Evolutionary conservation across 805 yeast genomes (phyloP), one percentile per base, ranked within the genome.

Genomic region (Yarrowia phangngaensis): DNA sequence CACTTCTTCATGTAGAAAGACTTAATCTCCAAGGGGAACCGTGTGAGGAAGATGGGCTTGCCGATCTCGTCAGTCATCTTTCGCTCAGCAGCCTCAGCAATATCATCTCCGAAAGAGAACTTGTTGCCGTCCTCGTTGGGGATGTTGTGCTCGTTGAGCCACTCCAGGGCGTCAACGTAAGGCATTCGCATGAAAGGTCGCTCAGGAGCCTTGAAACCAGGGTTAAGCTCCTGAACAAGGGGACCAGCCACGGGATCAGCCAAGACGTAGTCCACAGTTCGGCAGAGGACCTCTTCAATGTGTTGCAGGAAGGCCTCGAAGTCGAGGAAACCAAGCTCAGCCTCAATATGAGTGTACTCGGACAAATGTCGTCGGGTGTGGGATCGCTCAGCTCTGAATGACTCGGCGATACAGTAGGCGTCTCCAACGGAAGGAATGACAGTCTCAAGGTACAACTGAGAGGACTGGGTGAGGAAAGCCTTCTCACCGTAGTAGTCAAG

Each of bases 81-180:
- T 67, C 99, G 84, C 76, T 92, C 99, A 52, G 97, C 98, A 51
- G 98, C 98, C 72, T 92, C 99, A 53, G 97, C 97, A 56, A 92
- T 92, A 67, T 92, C 99, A 64, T 92, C 99, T 67, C 99, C 99
- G 59, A 92, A 92, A 70, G 83, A 78, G 81, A 90, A 92, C 58
- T 73, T 71, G 65, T 87, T 84, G 55, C 92, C 97, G 9, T 90
- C 96, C 73, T 92, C 98, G 77, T 90, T 92, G 62, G 81, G 80
- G 61, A 94, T 79, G 49, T 83, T 90, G 70, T 90, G 87, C 70
- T 89, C 97, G 77, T 87, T 86, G 69, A 92, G 80, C 97, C 98
- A 92, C 26, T 81, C 86, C 58, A 92, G 74, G 20, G 98, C 98
- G 47, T 90, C 82, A 52, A 80, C 78, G 71, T 92, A 92, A 59